Conservation (phyloP, 1,284 basidiomycete species). For the Dichomitus squalens region DNA sequence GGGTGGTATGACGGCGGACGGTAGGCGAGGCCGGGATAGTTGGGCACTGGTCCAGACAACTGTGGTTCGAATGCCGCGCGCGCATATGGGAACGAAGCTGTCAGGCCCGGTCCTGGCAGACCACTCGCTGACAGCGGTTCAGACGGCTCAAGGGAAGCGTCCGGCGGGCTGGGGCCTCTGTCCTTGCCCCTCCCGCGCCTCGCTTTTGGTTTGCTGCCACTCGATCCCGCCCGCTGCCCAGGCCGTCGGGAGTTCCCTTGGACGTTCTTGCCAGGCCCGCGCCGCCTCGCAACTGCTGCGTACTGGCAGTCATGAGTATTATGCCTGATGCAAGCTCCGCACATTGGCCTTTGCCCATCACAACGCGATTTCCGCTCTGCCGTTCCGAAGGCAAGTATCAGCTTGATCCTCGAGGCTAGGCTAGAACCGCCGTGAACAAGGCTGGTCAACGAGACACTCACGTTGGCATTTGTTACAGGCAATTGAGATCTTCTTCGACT, state of each 20-base stretch:
- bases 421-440: neutral
- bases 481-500: conserved; percentile 52
- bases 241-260: conserved; percentile 37
- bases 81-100: conserved; percentile 10
- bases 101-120: conserved; percentile 1
- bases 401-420: conserved; percentile 1
- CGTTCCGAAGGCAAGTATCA: conserved; percentile 20
- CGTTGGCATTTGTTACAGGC: conserved; percentile 78
- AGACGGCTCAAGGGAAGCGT: no score
- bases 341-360: conserved; percentile 62
- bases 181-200: neutral
- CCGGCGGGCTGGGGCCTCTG: no score
- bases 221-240: conserved; percentile 24
- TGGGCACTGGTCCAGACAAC: conserved; percentile 18
- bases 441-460: conserved; percentile 35
- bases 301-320: conserved; percentile 52
- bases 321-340: conserved; percentile 57
- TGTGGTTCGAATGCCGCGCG: conserved; percentile 19
- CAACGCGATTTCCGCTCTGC: conserved; percentile 73
- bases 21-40: conserved; percentile 21
- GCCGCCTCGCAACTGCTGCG: conserved; percentile 51
- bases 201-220: neutral
- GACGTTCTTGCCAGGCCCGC: conserved; percentile 71
- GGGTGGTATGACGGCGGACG: conserved; percentile 16
- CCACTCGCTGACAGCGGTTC: neutral